A percentile compares a stretch with the other conserved stretches of the same genome.
Evolutionary conservation across 106 monocot genomes (phyloP).

Genomic region (Gastrodia elata): DNA sequence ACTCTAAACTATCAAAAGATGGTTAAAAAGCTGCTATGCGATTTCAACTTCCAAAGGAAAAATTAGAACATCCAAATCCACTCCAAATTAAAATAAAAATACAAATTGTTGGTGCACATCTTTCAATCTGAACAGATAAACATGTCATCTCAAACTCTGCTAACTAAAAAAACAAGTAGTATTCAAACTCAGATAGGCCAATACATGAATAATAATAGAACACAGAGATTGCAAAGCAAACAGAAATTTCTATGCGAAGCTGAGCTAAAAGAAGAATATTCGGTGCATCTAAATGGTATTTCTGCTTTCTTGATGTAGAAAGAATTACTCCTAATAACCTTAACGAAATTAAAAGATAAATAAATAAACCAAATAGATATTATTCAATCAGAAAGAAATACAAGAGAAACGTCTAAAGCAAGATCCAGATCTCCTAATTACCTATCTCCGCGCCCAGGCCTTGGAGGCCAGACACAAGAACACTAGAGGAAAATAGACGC

Average conservation of each 20-base stretch:
- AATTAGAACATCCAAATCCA: not conserved
- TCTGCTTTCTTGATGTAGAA: not conserved
- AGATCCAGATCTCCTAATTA: slow-evolving; percentile 10
- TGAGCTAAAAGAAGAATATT: not conserved
- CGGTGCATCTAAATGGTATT: not conserved
- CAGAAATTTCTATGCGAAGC: not conserved
- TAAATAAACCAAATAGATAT: not conserved
- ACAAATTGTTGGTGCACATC: not conserved
- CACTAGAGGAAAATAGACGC: slow-evolving; percentile 54
- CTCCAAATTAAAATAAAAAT: not conserved
- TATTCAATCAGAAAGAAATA: not conserved
- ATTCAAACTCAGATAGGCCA: not conserved
- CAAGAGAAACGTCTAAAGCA: not conserved
- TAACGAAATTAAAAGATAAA: not conserved
- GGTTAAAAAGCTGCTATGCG: not conserved
- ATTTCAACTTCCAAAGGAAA: not conserved
- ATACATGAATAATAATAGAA: not conserved
- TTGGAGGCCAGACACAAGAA: slow-evolving; percentile 60
- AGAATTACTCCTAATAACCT: not conserved
- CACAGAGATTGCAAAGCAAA: not conserved
- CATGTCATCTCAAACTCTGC: not conserved
- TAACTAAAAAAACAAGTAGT: not conserved
- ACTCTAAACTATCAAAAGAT: not conserved
- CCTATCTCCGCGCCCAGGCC: slow-evolving; percentile 84
- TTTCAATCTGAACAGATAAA: not conserved